Conservation (phyloP, 129 eudicot genomes). For the Mikania micrantha region DNA sequence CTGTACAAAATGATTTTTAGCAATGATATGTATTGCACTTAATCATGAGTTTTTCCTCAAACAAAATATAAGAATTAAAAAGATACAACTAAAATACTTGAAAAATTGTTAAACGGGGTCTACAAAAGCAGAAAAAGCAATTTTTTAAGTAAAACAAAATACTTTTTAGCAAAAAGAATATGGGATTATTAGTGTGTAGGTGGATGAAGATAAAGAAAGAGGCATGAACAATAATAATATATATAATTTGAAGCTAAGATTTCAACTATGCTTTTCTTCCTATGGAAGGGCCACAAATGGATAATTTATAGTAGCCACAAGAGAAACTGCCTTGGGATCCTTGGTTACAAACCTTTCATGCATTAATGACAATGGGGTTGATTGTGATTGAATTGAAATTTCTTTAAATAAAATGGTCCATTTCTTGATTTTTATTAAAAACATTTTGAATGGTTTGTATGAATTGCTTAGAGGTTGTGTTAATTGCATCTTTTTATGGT, state of each 20-base stretch:
- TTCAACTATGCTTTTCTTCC: constrained; percentile 13
- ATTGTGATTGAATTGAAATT: constrained; percentile 17
- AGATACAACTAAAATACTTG: constrained; percentile 13
- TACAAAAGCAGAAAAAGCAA: constrained; percentile 8
- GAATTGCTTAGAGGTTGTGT: neutral
- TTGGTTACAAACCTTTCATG: constrained; percentile 31
- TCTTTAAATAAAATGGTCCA: constrained; percentile 27
- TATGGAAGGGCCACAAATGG: constrained; percentile 23
- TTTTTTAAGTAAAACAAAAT: constrained; percentile 6
- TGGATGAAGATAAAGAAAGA: constrained; percentile 32
- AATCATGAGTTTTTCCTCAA: constrained; percentile 13
- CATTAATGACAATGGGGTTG: constrained; percentile 43
- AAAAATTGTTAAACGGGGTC: constrained; percentile 13
- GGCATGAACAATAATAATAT: neutral
- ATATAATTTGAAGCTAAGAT: no score
- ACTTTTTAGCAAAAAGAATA: constrained; percentile 16
- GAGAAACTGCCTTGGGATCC: constrained; percentile 13
- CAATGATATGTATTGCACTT: constrained; percentile 24
- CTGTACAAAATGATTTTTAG: constrained; percentile 27
- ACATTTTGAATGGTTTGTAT: constrained; percentile 17
- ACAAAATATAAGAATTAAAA: constrained; percentile 7
- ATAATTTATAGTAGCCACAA: constrained; percentile 33
- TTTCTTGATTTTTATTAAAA: constrained; percentile 9
- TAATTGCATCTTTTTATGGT: constrained; percentile 16
- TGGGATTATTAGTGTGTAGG: constrained; percentile 14